Evolutionary conservation across 768 basidiomycete genomes (phyloP).

Genomic region (Naganishia randhawae): DNA sequence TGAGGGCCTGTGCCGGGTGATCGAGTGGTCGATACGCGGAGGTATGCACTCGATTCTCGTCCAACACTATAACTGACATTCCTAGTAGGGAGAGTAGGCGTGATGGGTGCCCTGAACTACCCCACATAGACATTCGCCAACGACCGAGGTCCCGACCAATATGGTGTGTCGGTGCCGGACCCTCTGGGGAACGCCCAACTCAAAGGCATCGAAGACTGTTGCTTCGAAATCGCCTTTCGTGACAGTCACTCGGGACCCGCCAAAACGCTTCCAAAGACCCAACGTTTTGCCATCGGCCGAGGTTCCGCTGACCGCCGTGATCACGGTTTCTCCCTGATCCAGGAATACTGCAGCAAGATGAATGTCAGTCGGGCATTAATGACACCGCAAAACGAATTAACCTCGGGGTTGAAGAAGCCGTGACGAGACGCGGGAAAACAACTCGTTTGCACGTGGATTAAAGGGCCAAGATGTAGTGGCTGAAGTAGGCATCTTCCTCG

Average conservation of each 20-base stretch:
- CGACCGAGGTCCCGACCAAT: conserved; percentile 98
- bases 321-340: conserved; percentile 64
- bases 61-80: conserved; percentile 14
- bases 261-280: conserved; percentile 85
- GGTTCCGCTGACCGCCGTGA: conserved; percentile 85
- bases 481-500: conserved; percentile 30
- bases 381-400: conserved; percentile 50
- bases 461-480: conserved; percentile 17
- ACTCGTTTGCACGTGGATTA: conserved; percentile 19
- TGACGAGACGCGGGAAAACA: conserved; percentile 17
- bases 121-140: conserved; percentile 89
- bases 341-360: conserved; percentile 43
- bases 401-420: conserved; percentile 41
- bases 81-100: conserved; percentile 39
- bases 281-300: conserved; percentile 92
- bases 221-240: conserved; percentile 90
- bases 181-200: conserved; percentile 70
- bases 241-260: conserved; percentile 93
- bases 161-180: conserved; percentile 97
- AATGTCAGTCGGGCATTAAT: conserved; percentile 38
- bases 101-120: too few species aligned
- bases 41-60: too few species aligned
- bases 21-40: conserved; percentile 91
- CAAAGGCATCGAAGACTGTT: conserved; percentile 90
- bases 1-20: conserved; percentile 84